Percentiles rank a stretch among this genome's conserved stretches.
Conservation (phyloP, 192 early-diverging fungal genomes). For the Rhizophagus clarus region DNA sequence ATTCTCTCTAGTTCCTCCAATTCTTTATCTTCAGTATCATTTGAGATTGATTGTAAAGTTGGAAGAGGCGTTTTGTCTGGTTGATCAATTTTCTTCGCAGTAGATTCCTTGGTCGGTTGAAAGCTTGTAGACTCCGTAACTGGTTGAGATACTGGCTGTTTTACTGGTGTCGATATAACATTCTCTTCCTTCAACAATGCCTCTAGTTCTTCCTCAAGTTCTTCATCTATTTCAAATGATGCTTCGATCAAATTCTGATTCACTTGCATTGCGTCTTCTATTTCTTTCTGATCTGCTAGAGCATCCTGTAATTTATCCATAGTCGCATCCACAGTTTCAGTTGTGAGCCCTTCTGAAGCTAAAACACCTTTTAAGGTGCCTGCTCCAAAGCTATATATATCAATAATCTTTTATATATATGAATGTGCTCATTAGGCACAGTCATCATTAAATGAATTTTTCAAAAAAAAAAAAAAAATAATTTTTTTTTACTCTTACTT, state of each 20-base stretch:
- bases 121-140: not conserved
- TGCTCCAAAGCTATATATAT: slow-evolving; percentile 62
- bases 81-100: not conserved
- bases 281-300: slow-evolving; percentile 62
- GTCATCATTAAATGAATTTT: not conserved
- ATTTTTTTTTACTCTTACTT: slow-evolving; percentile 41
- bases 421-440: not conserved
- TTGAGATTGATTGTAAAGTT: no score
- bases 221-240: slow-evolving; percentile 19
- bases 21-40: not conserved
- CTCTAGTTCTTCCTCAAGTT: slow-evolving; percentile 32
- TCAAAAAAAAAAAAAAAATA: not conserved
- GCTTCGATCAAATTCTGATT: slow-evolving; percentile 33
- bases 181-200: not conserved
- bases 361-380: slow-evolving; percentile 55
- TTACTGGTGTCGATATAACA: not conserved
- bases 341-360: slow-evolving; percentile 41
- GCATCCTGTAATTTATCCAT: slow-evolving; percentile 64
- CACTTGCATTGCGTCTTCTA: slow-evolving; percentile 59
- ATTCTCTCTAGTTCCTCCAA: not conserved
- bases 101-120: not conserved
- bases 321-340: slow-evolving; percentile 55
- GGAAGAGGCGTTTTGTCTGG: no score
- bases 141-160: not conserved
- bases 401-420: slow-evolving; percentile 47